Evolutionary conservation across 176 grass and related monocot genomes (phyloP).

Genomic region (Rhipidocladum racemiflorum): DNA sequence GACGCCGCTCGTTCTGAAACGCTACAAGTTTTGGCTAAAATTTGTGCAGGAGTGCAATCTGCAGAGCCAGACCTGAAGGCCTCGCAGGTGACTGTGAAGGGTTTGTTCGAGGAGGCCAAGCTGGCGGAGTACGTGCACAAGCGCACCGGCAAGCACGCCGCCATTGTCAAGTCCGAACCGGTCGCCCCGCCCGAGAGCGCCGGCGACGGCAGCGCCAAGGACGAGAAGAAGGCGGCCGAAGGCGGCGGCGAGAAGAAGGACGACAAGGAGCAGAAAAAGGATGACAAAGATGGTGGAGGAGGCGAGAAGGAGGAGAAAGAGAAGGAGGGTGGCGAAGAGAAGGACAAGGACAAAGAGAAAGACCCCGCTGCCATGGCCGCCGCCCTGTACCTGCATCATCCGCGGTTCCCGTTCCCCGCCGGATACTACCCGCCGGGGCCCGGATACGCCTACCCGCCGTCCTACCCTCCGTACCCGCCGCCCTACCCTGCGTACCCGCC

Average conservation of each 20-base stretch:
- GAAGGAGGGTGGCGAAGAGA: constrained; percentile 35
- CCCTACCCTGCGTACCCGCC: constrained; percentile 29
- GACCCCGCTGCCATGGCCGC: constrained; percentile 9
- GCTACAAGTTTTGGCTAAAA: not conserved
- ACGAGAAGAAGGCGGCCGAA: constrained; percentile 46
- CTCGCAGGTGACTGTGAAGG: constrained; percentile 71
- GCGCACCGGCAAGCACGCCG: constrained; percentile 83
- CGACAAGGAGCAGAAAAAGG: constrained; percentile 24
- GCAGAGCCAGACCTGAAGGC: constrained; percentile 57
- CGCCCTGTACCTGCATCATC: constrained; percentile 48
- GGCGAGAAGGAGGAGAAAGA: constrained; percentile 46
- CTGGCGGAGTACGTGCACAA: constrained; percentile 77
- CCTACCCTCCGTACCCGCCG: constrained; percentile 12
- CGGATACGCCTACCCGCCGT: constrained; percentile 28
- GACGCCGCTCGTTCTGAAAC: not conserved
- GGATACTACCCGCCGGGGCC: constrained; percentile 43
- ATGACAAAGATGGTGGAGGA: not conserved
- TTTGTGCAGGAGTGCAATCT: constrained; percentile 68
- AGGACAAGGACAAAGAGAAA: constrained; percentile 49
- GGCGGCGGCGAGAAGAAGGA: constrained; percentile 44
- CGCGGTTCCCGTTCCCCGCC: constrained; percentile 24
- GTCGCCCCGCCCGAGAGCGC: constrained; percentile 8
- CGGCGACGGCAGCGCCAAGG: constrained; percentile 29
- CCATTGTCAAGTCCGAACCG: constrained; percentile 64
- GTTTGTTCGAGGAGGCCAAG: constrained; percentile 57